phyloP scores from a whole-genome alignment of 2,329 filamentous ascomycete species.

The Paecilomyces sp. region DNA sequence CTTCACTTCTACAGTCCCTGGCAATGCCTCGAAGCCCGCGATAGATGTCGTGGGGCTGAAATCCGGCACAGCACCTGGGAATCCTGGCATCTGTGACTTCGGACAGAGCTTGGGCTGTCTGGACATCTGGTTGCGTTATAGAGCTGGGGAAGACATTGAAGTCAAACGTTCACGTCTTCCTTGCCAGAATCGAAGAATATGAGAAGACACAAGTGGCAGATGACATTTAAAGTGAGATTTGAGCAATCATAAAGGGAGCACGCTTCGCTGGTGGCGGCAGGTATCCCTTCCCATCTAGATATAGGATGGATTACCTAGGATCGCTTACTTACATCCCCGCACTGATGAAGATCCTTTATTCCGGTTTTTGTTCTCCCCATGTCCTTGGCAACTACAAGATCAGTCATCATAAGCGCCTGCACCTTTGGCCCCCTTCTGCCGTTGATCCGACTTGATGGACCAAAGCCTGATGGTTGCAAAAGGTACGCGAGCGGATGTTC shows the following conservation, averaged over 20 bases:
- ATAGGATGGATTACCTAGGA: not conserved
- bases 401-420: not conserved
- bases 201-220: not conserved
- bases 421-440: slow-evolving; percentile 9
- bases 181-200: not conserved
- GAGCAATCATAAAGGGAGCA: not conserved
- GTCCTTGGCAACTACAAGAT: not conserved
- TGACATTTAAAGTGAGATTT: not conserved
- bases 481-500: slow-evolving; percentile 13
- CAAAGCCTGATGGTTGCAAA: slow-evolving; percentile 13
- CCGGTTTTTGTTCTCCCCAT: not conserved
- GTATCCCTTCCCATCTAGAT: not conserved
- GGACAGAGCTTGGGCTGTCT: slow-evolving; percentile 32
- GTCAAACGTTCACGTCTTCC: not conserved
- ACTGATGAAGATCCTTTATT: not conserved
- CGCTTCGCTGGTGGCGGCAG: not conserved
- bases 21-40: slow-evolving; percentile 21
- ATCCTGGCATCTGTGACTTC: slow-evolving; percentile 28
- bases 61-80: slow-evolving; percentile 27
- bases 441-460: slow-evolving; percentile 4
- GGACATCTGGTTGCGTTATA: slow-evolving; percentile 30
- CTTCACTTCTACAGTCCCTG: slow-evolving; percentile 24
- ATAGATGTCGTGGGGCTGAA: slow-evolving; percentile 23
- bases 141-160: not conserved
- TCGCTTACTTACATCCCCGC: not conserved